Evolutionary conservation across 345 rosid species (phyloP).

Genomic region (Hirschfeldia incana): DNA sequence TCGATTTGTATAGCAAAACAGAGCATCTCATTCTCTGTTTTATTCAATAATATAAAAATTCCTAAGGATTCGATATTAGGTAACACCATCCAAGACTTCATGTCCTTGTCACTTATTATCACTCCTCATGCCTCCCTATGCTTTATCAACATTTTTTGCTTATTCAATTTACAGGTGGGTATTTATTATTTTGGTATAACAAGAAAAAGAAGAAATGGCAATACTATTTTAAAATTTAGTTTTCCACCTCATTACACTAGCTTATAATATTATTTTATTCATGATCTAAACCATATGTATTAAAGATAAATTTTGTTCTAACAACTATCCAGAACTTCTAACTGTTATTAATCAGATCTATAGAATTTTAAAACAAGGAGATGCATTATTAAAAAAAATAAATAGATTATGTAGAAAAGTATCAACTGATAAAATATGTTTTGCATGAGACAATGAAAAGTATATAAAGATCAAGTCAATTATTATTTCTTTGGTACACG

Average conservation of each 20-base stretch:
- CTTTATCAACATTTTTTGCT: neutral
- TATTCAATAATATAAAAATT: too few relatives aligned
- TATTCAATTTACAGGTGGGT: neutral
- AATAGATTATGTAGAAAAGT: neutral
- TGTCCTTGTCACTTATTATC: conserved; percentile 29
- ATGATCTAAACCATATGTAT: neutral
- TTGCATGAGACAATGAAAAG: conserved; percentile 4
- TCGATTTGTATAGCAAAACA: too few relatives aligned
- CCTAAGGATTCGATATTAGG: too few relatives aligned
- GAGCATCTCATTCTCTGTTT: too few relatives aligned
- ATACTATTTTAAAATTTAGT: too few relatives aligned
- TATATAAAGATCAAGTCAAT: neutral
- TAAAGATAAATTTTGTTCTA: neutral
- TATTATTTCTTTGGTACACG: neutral
- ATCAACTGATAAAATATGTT: neutral
- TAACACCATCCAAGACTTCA: conserved; percentile 38
- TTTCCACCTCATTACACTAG: neutral
- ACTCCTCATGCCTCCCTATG: conserved; percentile 12
- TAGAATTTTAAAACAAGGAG: neutral
- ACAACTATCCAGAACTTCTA: neutral
- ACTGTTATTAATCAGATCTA: neutral
- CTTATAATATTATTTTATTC: too few relatives aligned
- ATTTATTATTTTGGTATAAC: too few relatives aligned
- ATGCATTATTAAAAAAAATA: neutral
- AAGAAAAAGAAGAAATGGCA: neutral